These are phyloP conservation scores for Pythium brassicae DNA, from an alignment of 352 stramenopile species.

Conservation along the genomic window DNA sequence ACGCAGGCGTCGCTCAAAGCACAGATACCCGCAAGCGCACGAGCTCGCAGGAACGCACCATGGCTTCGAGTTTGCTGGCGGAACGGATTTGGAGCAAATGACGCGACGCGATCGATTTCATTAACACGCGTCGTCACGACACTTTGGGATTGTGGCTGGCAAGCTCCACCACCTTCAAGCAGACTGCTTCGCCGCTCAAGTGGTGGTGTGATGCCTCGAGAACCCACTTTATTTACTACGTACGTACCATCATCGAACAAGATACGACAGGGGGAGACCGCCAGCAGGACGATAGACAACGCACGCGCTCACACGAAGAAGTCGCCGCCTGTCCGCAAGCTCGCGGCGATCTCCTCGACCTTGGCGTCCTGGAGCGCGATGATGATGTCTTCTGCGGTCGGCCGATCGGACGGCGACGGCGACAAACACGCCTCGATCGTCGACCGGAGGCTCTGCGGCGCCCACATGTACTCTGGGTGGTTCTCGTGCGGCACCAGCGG, in stretches of 20 bases:
- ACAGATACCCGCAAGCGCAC: background rate
- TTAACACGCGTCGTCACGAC: no score
- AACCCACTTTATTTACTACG: no score
- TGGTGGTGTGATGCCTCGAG: no score
- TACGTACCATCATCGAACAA: no score
- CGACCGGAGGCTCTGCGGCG: slow-evolving; percentile 31
- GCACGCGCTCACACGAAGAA: slow-evolving; percentile 17
- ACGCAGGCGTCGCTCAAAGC: background rate
- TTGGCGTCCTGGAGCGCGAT: slow-evolving; percentile 31
- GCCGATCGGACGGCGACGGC: slow-evolving; percentile 41
- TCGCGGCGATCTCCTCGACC: slow-evolving; percentile 23
- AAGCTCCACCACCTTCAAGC: no score
- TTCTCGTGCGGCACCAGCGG: slow-evolving; percentile 40
- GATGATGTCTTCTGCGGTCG: slow-evolving; percentile 45
- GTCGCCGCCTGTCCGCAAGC: slow-evolving; percentile 14
- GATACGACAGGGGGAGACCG: background rate
- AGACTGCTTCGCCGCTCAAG: no score
- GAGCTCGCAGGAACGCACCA: background rate
- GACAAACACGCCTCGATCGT: slow-evolving; percentile 49
- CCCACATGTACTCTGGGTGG: slow-evolving; percentile 30
- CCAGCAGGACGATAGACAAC: background rate
- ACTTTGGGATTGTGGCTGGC: no score
- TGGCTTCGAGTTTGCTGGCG: background rate
- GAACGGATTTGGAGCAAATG: no score
- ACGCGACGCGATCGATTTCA: no score